These are phyloP conservation scores for Cercospora canescens DNA, from an alignment of 2,329 filamentous ascomycete genomes.

Conservation along the genomic window DNA sequence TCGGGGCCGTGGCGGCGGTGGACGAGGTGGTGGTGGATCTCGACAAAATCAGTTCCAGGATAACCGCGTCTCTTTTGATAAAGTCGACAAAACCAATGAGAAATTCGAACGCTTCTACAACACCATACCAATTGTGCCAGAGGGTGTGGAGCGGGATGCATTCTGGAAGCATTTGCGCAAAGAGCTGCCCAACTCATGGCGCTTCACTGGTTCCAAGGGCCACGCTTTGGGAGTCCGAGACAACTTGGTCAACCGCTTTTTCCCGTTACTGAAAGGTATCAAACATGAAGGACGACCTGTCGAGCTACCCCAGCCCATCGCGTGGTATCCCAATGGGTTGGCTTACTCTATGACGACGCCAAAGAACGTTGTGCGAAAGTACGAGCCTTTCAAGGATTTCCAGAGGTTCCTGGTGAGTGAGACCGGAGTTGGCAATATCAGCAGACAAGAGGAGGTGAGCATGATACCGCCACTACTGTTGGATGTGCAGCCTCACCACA, in stretches of 20 bases:
- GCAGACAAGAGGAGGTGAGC: slow-evolving; percentile 93
- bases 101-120: slow-evolving; percentile 88
- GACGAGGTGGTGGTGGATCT: slow-evolving; percentile 28
- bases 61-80: slow-evolving; percentile 51
- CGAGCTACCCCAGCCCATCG: slow-evolving; percentile 75
- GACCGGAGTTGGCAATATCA: slow-evolving; percentile 96
- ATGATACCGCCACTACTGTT: slow-evolving; percentile 97
- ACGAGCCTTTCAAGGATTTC: slow-evolving; percentile 90
- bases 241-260: slow-evolving; percentile 82
- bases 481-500: slow-evolving; percentile 88
- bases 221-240: slow-evolving; percentile 92
- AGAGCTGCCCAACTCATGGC: slow-evolving; percentile 94
- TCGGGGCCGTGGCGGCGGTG: slow-evolving; percentile 21
- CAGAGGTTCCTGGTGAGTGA: slow-evolving; percentile 98
- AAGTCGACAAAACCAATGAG: slow-evolving; percentile 76
- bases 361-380: slow-evolving; percentile 92
- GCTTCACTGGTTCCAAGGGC: slow-evolving; percentile 93
- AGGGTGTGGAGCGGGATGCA: slow-evolving; percentile 68
- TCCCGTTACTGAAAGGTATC: slow-evolving; percentile 85
- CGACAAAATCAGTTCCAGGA: slow-evolving; percentile 31
- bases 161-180: slow-evolving; percentile 84
- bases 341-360: slow-evolving; percentile 98
- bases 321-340: slow-evolving; percentile 92
- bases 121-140: slow-evolving; percentile 69
- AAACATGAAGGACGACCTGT: slow-evolving; percentile 79